Conservation (phyloP, 495 filamentous ascomycete species). For the Aspergillus olivimuriae region DNA sequence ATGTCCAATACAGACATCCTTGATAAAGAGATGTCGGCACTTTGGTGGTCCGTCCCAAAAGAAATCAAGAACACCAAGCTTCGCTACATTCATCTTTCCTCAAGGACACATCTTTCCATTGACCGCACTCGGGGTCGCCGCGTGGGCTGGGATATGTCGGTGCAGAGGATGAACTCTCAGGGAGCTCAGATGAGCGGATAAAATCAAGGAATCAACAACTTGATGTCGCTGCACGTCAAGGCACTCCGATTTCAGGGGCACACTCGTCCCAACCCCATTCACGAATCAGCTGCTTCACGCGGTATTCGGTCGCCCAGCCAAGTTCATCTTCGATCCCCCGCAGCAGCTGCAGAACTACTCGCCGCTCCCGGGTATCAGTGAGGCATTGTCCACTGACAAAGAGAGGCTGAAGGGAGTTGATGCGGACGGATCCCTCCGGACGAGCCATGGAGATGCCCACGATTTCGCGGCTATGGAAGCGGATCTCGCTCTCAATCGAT, state of each 20-base stretch:
- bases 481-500: conserved; percentile 46
- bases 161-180: no score
- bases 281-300: conserved; percentile 48
- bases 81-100: no score
- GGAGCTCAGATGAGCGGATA: no score
- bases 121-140: no score
- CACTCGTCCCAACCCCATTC: conserved; percentile 49
- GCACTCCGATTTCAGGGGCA: neutral
- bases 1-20: no score
- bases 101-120: no score
- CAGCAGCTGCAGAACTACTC: conserved; percentile 45
- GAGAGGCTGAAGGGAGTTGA: conserved; percentile 55
- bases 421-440: conserved; percentile 48
- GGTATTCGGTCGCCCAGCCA: conserved; percentile 60
- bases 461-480: conserved; percentile 52
- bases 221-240: conserved; percentile 3
- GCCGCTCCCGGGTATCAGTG: conserved; percentile 41
- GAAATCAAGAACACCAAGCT: no score
- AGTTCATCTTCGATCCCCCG: conserved; percentile 52
- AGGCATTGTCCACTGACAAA: conserved; percentile 59
- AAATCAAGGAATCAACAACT: neutral
- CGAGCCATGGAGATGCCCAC: conserved; percentile 49
- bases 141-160: no score
- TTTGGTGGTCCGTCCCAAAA: no score
- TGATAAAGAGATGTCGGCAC: no score